These are phyloP conservation scores for Dioszegia aurantiaca DNA, from an alignment of 768 basidiomycete genomes.

Conservation along the genomic window DNA sequence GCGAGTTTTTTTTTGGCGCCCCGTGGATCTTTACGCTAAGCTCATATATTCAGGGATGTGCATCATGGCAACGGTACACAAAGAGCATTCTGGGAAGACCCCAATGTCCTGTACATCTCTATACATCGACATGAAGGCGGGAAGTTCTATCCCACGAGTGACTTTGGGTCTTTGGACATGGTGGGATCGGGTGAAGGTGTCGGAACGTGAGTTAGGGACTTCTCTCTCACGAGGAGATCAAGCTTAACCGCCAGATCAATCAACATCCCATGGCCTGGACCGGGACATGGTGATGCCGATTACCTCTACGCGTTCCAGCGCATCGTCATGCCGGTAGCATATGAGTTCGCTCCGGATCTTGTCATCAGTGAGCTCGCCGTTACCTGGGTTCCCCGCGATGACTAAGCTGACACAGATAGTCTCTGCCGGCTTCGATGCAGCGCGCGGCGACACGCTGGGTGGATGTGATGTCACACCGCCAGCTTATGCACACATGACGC, in stretches of 20 bases:
- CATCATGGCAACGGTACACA: conserved; percentile 99
- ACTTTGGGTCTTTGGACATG: conserved; percentile 80
- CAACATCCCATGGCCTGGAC: conserved; percentile 89
- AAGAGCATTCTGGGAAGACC: conserved; percentile 89
- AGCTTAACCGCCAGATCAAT: conserved; percentile 59
- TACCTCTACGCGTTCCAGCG: conserved; percentile 95
- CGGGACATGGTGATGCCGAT: conserved; percentile 88
- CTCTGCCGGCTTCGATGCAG: conserved; percentile 97
- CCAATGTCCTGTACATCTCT: conserved; percentile 86
- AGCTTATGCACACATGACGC: conserved; percentile 97
- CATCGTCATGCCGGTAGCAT: conserved; percentile 92
- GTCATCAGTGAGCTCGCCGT: conserved; percentile 89
- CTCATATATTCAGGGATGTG: conserved; percentile 69
- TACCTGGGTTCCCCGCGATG: too few relatives aligned
- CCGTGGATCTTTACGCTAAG: background rate
- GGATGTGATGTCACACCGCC: conserved; percentile 85
- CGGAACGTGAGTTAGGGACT: conserved; percentile 61
- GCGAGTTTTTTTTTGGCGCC: conserved; percentile 58
- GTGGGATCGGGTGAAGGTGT: conserved; percentile 78
- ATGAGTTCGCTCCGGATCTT: conserved; percentile 92
- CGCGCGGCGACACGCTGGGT: conserved; percentile 85
- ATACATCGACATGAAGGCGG: conserved; percentile 92
- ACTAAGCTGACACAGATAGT: conserved; percentile 60
- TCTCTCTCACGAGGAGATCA: conserved; percentile 17
- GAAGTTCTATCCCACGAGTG: conserved; percentile 85